A percentile compares a stretch with the other conserved stretches of the same genome.
Evolutionary conservation across 2,329 filamentous ascomycete species (phyloP).

Genomic region (Thelonectria olida): DNA sequence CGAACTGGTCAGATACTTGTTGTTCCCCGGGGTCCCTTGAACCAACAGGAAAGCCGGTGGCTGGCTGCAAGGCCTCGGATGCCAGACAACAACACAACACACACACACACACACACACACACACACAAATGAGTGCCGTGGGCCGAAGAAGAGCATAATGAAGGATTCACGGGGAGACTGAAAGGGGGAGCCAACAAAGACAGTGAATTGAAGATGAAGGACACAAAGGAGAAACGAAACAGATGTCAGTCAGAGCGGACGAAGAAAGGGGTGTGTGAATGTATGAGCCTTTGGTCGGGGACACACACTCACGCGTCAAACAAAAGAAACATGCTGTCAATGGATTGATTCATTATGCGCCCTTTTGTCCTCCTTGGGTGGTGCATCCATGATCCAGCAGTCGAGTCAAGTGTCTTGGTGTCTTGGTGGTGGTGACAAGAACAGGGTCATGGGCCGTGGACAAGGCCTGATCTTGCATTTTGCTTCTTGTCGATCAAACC

Average conservation of each 20-base stretch:
- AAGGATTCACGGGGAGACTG: neutral
- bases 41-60: neutral
- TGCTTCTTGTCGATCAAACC: conserved; percentile 13
- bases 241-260: too few relatives aligned
- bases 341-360: conserved; percentile 3
- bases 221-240: too few relatives aligned
- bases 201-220: neutral
- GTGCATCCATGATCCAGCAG: too few relatives aligned
- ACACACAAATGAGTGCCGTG: too few relatives aligned
- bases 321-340: neutral
- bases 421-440: too few relatives aligned
- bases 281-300: too few relatives aligned
- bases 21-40: neutral
- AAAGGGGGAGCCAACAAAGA: neutral
- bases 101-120: too few relatives aligned
- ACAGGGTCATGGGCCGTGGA: too few relatives aligned
- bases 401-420: neutral
- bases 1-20: too few relatives aligned
- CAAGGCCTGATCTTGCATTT: conserved; percentile 17
- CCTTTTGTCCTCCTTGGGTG: neutral
- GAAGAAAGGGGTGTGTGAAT: neutral
- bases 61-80: neutral
- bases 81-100: too few relatives aligned
- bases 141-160: neutral
- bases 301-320: too few relatives aligned